These are phyloP conservation scores for Suillus subluteus DNA, from an alignment of 768 basidiomycete genomes.

Conservation along the genomic window DNA sequence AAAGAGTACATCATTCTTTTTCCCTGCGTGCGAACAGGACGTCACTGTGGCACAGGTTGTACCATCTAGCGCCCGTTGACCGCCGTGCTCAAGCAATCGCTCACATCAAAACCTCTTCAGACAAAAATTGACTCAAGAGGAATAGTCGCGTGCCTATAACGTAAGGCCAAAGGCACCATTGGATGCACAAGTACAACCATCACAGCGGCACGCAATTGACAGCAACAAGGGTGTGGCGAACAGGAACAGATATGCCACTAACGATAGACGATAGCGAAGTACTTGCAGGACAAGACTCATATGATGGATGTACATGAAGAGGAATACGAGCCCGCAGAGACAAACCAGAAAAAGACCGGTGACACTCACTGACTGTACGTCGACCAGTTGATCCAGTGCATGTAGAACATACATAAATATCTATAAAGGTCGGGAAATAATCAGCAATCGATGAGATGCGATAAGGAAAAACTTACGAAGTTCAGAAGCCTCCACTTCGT, in stretches of 20 bases:
- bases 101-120: conserved; percentile 32
- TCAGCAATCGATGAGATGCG: conserved; percentile 18
- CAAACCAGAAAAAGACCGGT: conserved; percentile 32
- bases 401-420: conserved; percentile 57
- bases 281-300: conserved; percentile 40
- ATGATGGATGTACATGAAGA: conserved; percentile 41
- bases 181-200: conserved; percentile 26
- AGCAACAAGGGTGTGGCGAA: conserved; percentile 38
- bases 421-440: conserved; percentile 38
- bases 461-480: conserved; percentile 61
- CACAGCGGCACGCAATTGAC: conserved; percentile 35
- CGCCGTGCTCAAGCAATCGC: conserved; percentile 34
- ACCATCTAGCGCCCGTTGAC: conserved; percentile 16
- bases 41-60: conserved; percentile 11
- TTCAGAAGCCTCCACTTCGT: conserved; percentile 68
- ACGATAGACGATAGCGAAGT: conserved; percentile 37
- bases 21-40: conserved; percentile 10
- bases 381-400: conserved; percentile 66
- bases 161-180: conserved; percentile 35
- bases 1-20: conserved; percentile 10
- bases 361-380: conserved; percentile 79
- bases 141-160: conserved; percentile 38
- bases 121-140: conserved; percentile 38
- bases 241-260: conserved; percentile 33
- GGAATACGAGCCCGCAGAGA: conserved; percentile 20